Conservation (phyloP, 2,329 filamentous ascomycete genomes). For the Fusarium luffae region DNA sequence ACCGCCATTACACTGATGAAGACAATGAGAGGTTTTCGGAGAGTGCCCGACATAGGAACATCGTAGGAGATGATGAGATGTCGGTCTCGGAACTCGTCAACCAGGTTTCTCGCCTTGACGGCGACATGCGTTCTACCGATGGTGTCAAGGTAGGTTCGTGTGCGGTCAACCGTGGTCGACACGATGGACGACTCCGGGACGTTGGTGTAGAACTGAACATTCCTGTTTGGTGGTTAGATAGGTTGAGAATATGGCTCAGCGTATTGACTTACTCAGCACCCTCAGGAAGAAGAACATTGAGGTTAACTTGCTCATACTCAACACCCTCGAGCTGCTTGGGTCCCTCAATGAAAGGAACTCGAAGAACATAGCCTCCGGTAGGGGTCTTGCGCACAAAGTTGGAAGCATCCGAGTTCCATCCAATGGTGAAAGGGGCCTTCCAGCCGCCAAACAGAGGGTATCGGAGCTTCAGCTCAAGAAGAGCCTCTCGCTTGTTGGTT, state of each 20-base stretch:
- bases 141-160: constrained; percentile 95
- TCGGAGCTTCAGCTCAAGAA: constrained; percentile 89
- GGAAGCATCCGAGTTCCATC: constrained; percentile 90
- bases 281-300: constrained; percentile 90
- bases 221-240: constrained; percentile 65
- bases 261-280: constrained; percentile 77
- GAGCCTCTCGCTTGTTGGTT: constrained; percentile 78
- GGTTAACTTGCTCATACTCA: constrained; percentile 82
- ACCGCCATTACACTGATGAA: constrained; percentile 78
- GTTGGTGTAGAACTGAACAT: constrained; percentile 80
- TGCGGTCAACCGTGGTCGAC: constrained; percentile 67
- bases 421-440: constrained; percentile 97
- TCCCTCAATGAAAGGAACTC: constrained; percentile 92
- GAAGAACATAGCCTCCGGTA: constrained; percentile 82
- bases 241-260: neutral
- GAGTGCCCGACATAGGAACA: constrained; percentile 76
- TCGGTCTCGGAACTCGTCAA: constrained; percentile 88
- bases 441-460: constrained; percentile 98
- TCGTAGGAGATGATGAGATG: constrained; percentile 90
- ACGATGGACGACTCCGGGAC: constrained; percentile 73
- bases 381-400: constrained; percentile 76
- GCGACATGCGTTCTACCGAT: constrained; percentile 84
- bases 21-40: constrained; percentile 88
- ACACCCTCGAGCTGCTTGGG: constrained; percentile 87
- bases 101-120: constrained; percentile 84